A percentile compares a stretch with the other conserved stretches of the same genome.
These are phyloP conservation scores for Ciborinia camelliae DNA, from an alignment of 2,329 filamentous ascomycete genomes.

Conservation along the genomic window DNA sequence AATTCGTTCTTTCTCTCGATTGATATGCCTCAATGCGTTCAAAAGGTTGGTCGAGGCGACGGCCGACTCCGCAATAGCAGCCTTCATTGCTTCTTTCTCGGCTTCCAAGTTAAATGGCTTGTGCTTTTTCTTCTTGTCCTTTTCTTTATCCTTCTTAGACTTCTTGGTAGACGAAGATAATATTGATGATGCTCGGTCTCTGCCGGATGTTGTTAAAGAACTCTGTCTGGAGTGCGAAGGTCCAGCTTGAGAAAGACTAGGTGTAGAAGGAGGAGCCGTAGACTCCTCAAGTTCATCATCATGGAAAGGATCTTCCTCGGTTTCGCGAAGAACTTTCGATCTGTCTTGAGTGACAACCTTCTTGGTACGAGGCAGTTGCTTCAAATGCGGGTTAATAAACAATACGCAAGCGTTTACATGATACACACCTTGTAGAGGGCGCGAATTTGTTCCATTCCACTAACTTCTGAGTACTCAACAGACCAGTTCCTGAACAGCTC, in stretches of 20 bases:
- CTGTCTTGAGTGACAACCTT: slow-evolving; percentile 71
- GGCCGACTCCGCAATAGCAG: slow-evolving; percentile 82
- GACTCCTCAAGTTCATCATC: slow-evolving; percentile 59
- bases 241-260: slow-evolving; percentile 17
- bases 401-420: not conserved
- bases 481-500: slow-evolving; percentile 87
- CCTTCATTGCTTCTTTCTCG: slow-evolving; percentile 83
- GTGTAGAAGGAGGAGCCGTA: slow-evolving; percentile 24
- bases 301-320: slow-evolving; percentile 66
- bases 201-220: slow-evolving; percentile 22
- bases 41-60: slow-evolving; percentile 87
- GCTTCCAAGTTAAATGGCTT: slow-evolving; percentile 77
- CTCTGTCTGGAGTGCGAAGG: slow-evolving; percentile 26
- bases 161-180: slow-evolving; percentile 37
- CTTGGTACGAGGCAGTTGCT: slow-evolving; percentile 65
- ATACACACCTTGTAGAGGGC: slow-evolving; percentile 63
- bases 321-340: slow-evolving; percentile 80
- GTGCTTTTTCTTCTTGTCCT: slow-evolving; percentile 53
- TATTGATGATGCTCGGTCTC: slow-evolving; percentile 25
- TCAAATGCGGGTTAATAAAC: slow-evolving; percentile 20
- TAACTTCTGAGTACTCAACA: slow-evolving; percentile 71
- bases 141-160: slow-evolving; percentile 41
- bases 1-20: slow-evolving; percentile 82
- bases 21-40: slow-evolving; percentile 85
- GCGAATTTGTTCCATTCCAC: slow-evolving; percentile 77